Conservation (phyloP, 352 stramenopile genomes). For the Peronospora farinosa region DNA sequence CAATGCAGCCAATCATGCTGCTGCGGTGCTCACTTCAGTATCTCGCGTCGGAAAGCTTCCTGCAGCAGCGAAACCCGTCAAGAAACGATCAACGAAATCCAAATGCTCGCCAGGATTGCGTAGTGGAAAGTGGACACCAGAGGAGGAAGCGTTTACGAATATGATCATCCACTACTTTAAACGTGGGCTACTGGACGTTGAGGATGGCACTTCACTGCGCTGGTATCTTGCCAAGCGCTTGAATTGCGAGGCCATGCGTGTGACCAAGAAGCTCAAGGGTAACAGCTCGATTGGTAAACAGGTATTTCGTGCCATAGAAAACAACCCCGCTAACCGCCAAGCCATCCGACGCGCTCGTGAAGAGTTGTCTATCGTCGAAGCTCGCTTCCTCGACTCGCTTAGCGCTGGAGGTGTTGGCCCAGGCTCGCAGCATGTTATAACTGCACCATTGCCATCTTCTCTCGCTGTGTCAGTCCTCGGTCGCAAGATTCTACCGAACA, state of each 20-base stretch:
- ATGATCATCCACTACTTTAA: slow-evolving; percentile 86
- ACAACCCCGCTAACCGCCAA: slow-evolving; percentile 45
- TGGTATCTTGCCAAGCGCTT: slow-evolving; percentile 82
- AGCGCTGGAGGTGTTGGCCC: slow-evolving; percentile 24
- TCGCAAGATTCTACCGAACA: slow-evolving; percentile 33
- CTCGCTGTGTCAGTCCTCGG: slow-evolving; percentile 28
- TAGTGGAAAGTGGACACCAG: slow-evolving; percentile 80
- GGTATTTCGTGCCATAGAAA: slow-evolving; percentile 77
- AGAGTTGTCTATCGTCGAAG: slow-evolving; percentile 58
- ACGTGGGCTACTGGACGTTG: slow-evolving; percentile 63
- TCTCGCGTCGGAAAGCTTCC: slow-evolving; percentile 7
- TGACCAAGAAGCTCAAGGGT: slow-evolving; percentile 87
- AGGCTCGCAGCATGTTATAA: slow-evolving; percentile 11
- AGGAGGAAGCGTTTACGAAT: slow-evolving; percentile 80
- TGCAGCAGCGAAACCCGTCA: slow-evolving; percentile 10
- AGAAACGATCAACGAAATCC: slow-evolving; percentile 83
- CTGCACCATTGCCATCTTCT: slow-evolving; percentile 15
- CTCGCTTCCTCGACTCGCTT: slow-evolving; percentile 68
- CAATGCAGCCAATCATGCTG: slow-evolving; percentile 23
- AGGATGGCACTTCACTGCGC: slow-evolving; percentile 77
- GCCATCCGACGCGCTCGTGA: slow-evolving; percentile 47
- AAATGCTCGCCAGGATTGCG: slow-evolving; percentile 76
- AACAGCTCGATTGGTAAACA: slow-evolving; percentile 87
- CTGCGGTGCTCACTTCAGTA: slow-evolving; percentile 21
- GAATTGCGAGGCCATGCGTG: slow-evolving; percentile 84